Evolutionary conservation across 306 rosid species (phyloP), one percentile per base, ranked within the genome.

Genomic region (Pyrus betulifolia): DNA sequence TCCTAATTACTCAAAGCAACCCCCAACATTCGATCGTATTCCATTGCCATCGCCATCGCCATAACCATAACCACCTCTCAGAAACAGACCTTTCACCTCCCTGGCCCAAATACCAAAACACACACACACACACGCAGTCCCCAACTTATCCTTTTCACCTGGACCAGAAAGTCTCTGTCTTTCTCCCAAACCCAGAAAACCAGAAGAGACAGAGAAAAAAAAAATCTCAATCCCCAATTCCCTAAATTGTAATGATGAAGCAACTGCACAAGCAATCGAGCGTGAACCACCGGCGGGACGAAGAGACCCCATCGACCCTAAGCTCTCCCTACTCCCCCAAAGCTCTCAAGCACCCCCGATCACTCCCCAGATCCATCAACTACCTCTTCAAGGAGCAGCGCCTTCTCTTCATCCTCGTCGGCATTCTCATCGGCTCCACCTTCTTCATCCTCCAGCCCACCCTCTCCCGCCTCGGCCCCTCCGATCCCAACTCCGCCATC

Each of bases 331-430:
- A 96, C 89, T 89, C 98, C 3, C 92, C 99, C 19, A 96, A 91
- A 82, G 64, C 88, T 38, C 83, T 81, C 12, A 96, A 92, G 44
- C 93, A 89, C 82, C 76, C 86, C 22, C 72, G 97, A 88, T 87
- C 97, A 22, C 97, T 95, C 27, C 97, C 99, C 12, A 80, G 97
- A 89, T 91, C 98, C 76, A 88, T 96, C 75, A 91, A 86, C 79
- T 96, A 96, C 74, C 84, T 92, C 31, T 74, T 96, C 64, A 79
- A 84, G 28, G 99, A 96, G 28, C 99, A 96, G 83, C 80, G 99
- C 46, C 97, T 96, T 25, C 87, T 96, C 72, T 96, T 96, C 72
- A 89, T 92, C 69, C 84, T 96, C 19, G 82, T 96, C 28, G 97
- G 98, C 1, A 92, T 96, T 42, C 78, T 96, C 8, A 96, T 96